phyloP scores from a whole-genome alignment of 108 stramenopile genomes.

The Conticribra guillardii region DNA sequence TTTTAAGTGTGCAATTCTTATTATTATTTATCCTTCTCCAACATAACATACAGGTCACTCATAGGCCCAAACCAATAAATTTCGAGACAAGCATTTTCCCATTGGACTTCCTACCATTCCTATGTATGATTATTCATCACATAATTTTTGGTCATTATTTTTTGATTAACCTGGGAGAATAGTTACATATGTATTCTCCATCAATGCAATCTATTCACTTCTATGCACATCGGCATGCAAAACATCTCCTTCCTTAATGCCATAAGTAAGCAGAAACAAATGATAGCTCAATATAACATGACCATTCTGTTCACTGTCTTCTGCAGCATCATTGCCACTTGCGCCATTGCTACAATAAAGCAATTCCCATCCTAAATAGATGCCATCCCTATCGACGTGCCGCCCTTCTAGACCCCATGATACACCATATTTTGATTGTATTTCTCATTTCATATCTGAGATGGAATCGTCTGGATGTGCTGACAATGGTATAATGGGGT shows the following conservation, averaged over 20 bases:
- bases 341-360: neutral
- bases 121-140: too few relatives aligned
- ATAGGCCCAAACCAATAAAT: too few relatives aligned
- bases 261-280: slow-evolving; percentile 35
- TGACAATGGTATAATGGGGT: slow-evolving; percentile 2
- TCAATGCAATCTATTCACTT: neutral
- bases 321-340: neutral
- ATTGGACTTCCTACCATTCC: too few relatives aligned
- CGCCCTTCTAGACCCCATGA: slow-evolving; percentile 23
- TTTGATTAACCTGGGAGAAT: too few relatives aligned
- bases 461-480: slow-evolving; percentile 44
- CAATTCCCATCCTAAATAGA: slow-evolving; percentile 33
- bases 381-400: slow-evolving; percentile 20
- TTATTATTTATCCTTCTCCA: too few relatives aligned
- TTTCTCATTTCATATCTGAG: slow-evolving; percentile 35
- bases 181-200: too few relatives aligned
- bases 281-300: slow-evolving; percentile 38
- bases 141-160: too few relatives aligned
- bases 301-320: neutral
- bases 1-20: too few relatives aligned
- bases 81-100: too few relatives aligned
- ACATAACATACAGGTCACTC: too few relatives aligned
- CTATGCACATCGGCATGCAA: slow-evolving; percentile 41
- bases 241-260: slow-evolving; percentile 30
- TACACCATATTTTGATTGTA: slow-evolving; percentile 16